Percentiles rank a stretch among this genome's conserved stretches.
phyloP scores from a whole-genome alignment of 768 basidiomycete species.

The Gymnopilus dilepis region DNA sequence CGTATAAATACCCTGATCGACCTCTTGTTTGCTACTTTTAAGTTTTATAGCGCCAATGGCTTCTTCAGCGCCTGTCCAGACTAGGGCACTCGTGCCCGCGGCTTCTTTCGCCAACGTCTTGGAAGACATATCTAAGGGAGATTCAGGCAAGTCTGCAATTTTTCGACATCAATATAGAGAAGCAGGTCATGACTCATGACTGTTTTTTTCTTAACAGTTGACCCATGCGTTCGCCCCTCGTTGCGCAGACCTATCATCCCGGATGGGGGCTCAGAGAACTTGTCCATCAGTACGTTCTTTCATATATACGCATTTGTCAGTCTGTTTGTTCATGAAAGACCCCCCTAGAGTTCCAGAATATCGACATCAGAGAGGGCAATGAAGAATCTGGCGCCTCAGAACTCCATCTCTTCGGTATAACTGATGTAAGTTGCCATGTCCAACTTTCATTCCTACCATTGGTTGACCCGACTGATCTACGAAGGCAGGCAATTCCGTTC shows the following conservation, averaged over 20 bases:
- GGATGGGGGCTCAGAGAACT: slow-evolving; percentile 6
- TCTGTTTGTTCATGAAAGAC: neutral
- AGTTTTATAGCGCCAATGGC: no score
- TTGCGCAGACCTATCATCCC: slow-evolving; percentile 16
- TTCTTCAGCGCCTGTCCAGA: neutral
- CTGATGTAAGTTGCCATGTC: neutral
- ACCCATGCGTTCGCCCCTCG: neutral
- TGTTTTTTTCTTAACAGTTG: neutral
- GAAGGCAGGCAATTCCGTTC: slow-evolving; percentile 83
- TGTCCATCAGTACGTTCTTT: slow-evolving; percentile 25
- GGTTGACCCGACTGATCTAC: neutral
- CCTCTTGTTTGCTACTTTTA: no score
- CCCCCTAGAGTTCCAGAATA: slow-evolving; percentile 32
- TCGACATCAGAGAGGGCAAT: slow-evolving; percentile 30
- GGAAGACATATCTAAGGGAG: slow-evolving; percentile 14
- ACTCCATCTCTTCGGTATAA: slow-evolving; percentile 33
- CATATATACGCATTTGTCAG: neutral
- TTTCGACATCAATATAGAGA: no score
- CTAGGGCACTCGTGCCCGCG: slow-evolving; percentile 13
- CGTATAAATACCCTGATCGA: no score
- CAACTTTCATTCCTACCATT: no score
- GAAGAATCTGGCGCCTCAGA: slow-evolving; percentile 17
- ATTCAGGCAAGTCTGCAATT: slow-evolving; percentile 9
- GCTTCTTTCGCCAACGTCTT: slow-evolving; percentile 26
- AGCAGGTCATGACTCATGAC: neutral